Conservation (phyloP, 306 rosid species). For the Nissolia schottii region DNA sequence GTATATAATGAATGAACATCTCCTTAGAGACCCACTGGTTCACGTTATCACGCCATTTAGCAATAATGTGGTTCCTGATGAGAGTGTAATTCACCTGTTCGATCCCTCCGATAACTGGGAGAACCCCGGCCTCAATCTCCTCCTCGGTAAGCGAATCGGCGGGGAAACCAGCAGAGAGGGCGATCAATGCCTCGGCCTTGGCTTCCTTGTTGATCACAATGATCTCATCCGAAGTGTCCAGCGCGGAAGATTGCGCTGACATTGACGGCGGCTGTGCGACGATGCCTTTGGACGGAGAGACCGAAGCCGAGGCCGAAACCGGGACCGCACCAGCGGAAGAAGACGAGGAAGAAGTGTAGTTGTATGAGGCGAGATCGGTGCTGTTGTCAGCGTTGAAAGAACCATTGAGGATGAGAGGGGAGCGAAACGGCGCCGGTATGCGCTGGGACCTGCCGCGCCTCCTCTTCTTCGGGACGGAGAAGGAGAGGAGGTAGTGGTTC, state of each 20-base stretch:
- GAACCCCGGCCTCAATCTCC: constrained; percentile 75
- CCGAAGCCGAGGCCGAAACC: constrained; percentile 25
- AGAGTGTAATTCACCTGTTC: constrained; percentile 93
- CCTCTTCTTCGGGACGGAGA: constrained; percentile 82
- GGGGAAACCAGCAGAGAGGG: constrained; percentile 77
- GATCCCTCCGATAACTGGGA: constrained; percentile 72
- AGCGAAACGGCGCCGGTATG: constrained; percentile 49
- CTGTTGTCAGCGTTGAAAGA: constrained; percentile 24
- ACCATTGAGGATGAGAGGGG: constrained; percentile 33
- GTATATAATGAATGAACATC: constrained; percentile 58
- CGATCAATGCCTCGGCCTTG: constrained; percentile 78
- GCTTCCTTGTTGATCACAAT: constrained; percentile 84
- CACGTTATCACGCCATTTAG: constrained; percentile 90
- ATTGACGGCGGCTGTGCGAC: constrained; percentile 25
- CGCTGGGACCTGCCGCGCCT: constrained; percentile 86
- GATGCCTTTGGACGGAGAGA: constrained; percentile 20
- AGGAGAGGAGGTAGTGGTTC: constrained; percentile 49
- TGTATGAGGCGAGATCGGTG: constrained; percentile 22
- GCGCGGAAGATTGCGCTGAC: neutral
- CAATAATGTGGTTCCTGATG: constrained; percentile 86
- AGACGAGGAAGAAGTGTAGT: constrained; percentile 23
- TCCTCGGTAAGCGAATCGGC: constrained; percentile 90
- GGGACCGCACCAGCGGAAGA: neutral
- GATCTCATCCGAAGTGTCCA: constrained; percentile 71
- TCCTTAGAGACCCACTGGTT: constrained; percentile 73